Percentiles rank a stretch among this genome's conserved stretches.
Evolutionary conservation across 192 early-diverging fungal genomes (phyloP).

Genomic region (Haplosporangium gracile): DNA sequence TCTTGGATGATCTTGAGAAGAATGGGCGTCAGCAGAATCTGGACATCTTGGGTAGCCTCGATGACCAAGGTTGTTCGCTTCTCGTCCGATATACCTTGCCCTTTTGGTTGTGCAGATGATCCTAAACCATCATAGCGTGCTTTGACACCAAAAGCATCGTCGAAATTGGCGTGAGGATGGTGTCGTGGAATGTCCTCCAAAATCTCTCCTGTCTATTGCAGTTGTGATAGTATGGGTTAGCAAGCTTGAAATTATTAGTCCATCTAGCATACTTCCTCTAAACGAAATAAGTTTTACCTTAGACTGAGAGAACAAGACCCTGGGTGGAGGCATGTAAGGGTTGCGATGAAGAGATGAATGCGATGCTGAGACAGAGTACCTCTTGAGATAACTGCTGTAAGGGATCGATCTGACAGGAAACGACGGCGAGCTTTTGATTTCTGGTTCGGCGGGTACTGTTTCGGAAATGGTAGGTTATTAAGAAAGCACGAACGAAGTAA

Average conservation of each 20-base stretch:
- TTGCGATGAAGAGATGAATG: slow-evolving; percentile 30
- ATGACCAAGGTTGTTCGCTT: slow-evolving; percentile 63
- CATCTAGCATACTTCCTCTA: background rate
- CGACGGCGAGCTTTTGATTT: slow-evolving; percentile 30
- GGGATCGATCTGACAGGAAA: slow-evolving; percentile 64
- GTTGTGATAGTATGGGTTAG: background rate
- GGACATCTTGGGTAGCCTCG: slow-evolving; percentile 66
- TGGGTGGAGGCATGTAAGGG: slow-evolving; percentile 65
- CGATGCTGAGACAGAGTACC: slow-evolving; percentile 57
- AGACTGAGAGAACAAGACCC: slow-evolving; percentile 55
- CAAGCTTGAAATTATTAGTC: background rate
- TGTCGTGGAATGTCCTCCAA: slow-evolving; percentile 41
- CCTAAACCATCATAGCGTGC: slow-evolving; percentile 3
- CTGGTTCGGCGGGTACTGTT: slow-evolving; percentile 21
- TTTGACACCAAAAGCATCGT: slow-evolving; percentile 32
- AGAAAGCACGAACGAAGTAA: background rate
- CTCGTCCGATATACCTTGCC: slow-evolving; percentile 49
- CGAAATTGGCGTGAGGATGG: slow-evolving; percentile 43
- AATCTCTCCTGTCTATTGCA: slow-evolving; percentile 28
- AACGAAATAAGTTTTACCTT: slow-evolving; percentile 31
- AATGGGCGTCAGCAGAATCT: slow-evolving; percentile 76
- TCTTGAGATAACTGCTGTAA: slow-evolving; percentile 67
- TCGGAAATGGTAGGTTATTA: background rate
- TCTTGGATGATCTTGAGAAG: slow-evolving; percentile 77
- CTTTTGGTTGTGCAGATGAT: slow-evolving; percentile 45